Percentiles rank a stretch among this genome's conserved stretches.
These are phyloP conservation scores for Suhomyces maxii DNA, from an alignment of 1,139 yeast species.

Conservation along the genomic window DNA sequence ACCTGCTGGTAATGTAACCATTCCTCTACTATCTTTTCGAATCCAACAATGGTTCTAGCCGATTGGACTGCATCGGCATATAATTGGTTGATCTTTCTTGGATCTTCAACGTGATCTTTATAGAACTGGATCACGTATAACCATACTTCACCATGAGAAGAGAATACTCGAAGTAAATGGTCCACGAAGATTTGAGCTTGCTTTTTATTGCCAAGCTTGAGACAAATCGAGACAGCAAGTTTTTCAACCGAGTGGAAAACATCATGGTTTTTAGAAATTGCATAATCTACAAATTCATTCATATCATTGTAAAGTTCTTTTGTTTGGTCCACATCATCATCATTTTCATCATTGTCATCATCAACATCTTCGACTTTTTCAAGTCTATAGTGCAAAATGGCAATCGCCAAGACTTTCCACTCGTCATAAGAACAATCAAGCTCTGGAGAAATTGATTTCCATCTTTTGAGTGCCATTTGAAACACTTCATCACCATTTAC, in stretches of 20 bases:
- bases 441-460: background rate
- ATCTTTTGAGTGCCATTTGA: slow-evolving; percentile 11
- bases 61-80: slow-evolving; percentile 35
- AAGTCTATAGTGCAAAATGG: slow-evolving; percentile 24
- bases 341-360: slow-evolving; percentile 10
- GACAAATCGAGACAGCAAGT: slow-evolving; percentile 31
- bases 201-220: slow-evolving; percentile 23
- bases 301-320: slow-evolving; percentile 9
- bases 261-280: slow-evolving; percentile 31
- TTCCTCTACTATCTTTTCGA: slow-evolving; percentile 51
- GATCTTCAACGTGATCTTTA: slow-evolving; percentile 9
- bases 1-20: slow-evolving; percentile 42
- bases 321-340: slow-evolving; percentile 11
- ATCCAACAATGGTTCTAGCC: slow-evolving; percentile 42
- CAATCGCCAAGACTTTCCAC: slow-evolving; percentile 37
- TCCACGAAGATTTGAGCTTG: slow-evolving; percentile 29
- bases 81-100: slow-evolving; percentile 23
- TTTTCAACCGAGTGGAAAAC: slow-evolving; percentile 46
- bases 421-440: slow-evolving; percentile 25
- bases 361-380: slow-evolving; percentile 5
- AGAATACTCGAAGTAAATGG: slow-evolving; percentile 27
- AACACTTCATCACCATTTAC: slow-evolving; percentile 13
- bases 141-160: slow-evolving; percentile 50
- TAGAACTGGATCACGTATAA: slow-evolving; percentile 44
- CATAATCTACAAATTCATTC: slow-evolving; percentile 16